Percentiles rank a stretch among this genome's conserved stretches.
Conservation (phyloP, 2,329 filamentous ascomycete species). For the Eutypella sp. region DNA sequence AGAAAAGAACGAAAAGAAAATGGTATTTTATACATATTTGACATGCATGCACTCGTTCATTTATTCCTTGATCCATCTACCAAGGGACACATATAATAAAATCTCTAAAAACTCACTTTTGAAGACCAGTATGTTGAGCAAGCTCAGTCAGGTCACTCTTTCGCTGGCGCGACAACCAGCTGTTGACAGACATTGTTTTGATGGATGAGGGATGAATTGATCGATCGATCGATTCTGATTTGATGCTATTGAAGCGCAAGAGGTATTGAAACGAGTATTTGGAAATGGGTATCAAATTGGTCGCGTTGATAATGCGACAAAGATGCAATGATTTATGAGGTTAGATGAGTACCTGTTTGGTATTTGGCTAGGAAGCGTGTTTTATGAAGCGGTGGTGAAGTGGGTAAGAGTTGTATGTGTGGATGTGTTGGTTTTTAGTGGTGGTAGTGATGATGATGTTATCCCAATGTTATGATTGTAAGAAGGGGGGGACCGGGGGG, state of each 20-base stretch:
- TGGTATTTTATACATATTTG: neutral
- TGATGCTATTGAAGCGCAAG: constrained; percentile 5
- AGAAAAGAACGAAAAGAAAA: neutral
- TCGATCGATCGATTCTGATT: no score
- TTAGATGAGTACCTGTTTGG: constrained; percentile 14
- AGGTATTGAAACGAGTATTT: no score
- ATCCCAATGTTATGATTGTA: no score
- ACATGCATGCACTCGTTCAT: neutral
- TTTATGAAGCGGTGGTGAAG: no score
- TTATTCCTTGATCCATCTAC: no score
- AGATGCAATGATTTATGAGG: constrained; percentile 20
- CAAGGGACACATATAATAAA: constrained; percentile 2
- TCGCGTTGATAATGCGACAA: constrained; percentile 30
- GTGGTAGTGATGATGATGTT: neutral
- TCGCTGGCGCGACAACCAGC: constrained; percentile 76
- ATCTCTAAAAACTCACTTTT: constrained; percentile 55
- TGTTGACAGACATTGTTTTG: constrained; percentile 59
- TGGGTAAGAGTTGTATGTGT: neutral
- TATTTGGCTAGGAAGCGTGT: constrained; percentile 12
- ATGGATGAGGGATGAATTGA: constrained; percentile 8
- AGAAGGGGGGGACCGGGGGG: no score
- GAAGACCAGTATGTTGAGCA: constrained; percentile 64
- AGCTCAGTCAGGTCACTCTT: constrained; percentile 75
- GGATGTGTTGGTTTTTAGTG: neutral
- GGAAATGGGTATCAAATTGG: constrained; percentile 18